These are phyloP conservation scores for Rhytidiadelphus loreus DNA, from an alignment of 225 moss, liverwort and hornwort species.

Conservation along the genomic window DNA sequence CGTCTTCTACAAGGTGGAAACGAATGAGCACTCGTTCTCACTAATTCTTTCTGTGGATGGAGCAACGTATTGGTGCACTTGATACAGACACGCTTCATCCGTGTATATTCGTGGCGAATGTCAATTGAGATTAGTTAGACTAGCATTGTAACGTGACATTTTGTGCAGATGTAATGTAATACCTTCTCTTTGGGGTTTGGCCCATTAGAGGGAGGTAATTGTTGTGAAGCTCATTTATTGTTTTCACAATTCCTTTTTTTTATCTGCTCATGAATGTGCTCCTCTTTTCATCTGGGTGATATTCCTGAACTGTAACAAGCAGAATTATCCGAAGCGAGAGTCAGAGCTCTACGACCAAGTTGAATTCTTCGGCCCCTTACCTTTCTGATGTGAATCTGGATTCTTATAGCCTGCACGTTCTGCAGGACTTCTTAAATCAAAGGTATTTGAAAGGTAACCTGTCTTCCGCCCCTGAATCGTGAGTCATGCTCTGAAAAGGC, in stretches of 20 bases:
- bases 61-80: not conserved
- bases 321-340: not conserved
- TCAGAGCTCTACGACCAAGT: not conserved
- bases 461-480: no score
- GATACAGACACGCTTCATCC: not conserved
- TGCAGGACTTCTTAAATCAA: not conserved
- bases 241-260: not conserved
- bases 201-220: not conserved
- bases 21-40: not conserved
- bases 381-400: not conserved
- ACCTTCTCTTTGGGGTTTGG: constrained; percentile 9
- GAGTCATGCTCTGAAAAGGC: not conserved
- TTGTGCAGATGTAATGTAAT: constrained; percentile 13
- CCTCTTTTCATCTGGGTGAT: not conserved
- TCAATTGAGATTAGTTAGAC: constrained; percentile 10
- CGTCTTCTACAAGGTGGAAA: constrained; percentile 35
- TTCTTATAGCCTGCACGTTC: not conserved
- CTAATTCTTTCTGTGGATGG: not conserved
- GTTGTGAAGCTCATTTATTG: not conserved
- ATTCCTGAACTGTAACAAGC: not conserved
- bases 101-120: constrained; percentile 23
- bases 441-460: not conserved
- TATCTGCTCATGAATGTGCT: not conserved
- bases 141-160: constrained; percentile 18
- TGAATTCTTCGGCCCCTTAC: not conserved